These are phyloP conservation scores for Trichocomaceae sp. DNA, from an alignment of 2,329 filamentous ascomycete species.

Conservation along the genomic window DNA sequence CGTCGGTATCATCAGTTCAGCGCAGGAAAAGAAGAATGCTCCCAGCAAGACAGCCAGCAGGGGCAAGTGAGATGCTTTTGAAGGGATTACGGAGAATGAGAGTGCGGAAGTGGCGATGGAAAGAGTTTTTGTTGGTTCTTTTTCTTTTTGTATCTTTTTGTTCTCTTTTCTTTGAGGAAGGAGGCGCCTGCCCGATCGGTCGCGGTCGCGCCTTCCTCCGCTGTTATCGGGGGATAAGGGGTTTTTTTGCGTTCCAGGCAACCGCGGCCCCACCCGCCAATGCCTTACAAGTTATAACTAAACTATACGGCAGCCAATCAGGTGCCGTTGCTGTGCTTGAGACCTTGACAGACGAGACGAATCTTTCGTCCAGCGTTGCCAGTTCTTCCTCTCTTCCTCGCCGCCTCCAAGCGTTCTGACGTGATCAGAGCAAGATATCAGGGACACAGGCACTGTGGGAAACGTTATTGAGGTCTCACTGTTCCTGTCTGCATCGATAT, in stretches of 20 bases:
- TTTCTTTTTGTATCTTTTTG: not conserved
- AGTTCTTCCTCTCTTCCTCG: not conserved
- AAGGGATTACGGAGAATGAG: not conserved
- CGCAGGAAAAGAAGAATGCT: not conserved
- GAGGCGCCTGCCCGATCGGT: not conserved
- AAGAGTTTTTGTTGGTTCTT: not conserved
- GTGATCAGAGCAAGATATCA: not conserved
- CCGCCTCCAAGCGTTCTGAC: not conserved
- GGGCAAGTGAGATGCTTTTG: not conserved
- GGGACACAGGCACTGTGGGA: not conserved
- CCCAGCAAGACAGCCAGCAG: not conserved
- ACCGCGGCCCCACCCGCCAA: not conserved
- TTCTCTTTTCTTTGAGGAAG: not conserved
- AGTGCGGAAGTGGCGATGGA: constrained; percentile 2
- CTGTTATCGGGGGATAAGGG: constrained; percentile 9
- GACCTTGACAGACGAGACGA: too few relatives aligned
- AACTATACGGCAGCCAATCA: not conserved
- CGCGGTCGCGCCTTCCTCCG: constrained; percentile 4
- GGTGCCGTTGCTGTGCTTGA: not conserved
- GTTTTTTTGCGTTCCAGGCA: constrained; percentile 6
- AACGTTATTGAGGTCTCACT: not conserved
- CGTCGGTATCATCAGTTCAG: not conserved
- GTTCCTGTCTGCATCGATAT: constrained; percentile 6
- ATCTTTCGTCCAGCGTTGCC: not conserved
- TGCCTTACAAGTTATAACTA: too few relatives aligned